Base-by-base conservation (phyloP, 2,329 filamentous ascomycete species). In the Alternaria angustiovoidea region DNA sequence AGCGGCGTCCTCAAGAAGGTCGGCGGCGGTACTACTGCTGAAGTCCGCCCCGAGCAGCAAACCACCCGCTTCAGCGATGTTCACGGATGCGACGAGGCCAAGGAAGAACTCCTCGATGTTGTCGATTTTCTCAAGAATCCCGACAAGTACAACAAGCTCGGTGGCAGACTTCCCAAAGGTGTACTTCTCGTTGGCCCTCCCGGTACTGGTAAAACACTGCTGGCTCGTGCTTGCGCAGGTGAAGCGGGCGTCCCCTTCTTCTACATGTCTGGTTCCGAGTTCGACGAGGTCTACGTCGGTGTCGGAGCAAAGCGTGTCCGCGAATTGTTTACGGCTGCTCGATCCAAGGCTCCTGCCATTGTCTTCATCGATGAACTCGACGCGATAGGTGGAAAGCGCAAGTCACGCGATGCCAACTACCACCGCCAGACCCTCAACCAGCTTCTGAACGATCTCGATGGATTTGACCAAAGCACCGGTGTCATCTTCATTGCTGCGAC, bases 191-290 rank as follows among this genome's bases (percentile, higher is more conserved):
- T 97, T 73, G 95, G 95, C 0, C 95, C 95, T 75, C 95, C 95
- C 53, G 95, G 95, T 82, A 99, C 95, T 62, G 95, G 95, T 81
- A 99, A 99, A 82, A 99, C 95, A 12, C 87, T 99, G 41, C 87
- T 99, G 62, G 95, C 95, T 64, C 90, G 95, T 73, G 96, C 95
- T 56, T 95, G 99, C 62, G 95, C 95, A 48, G 95, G 95, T 53
- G 95, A 99, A 82, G 94, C 95, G 54, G 95, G 94, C 57, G 95
- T 99, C 18, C 95, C 95, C 1, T 99, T 99, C 85, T 99, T 98
- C 85, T 99, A 97, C 86, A 98, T 99, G 94, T 99, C 95, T 74
- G 95, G 95, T 51, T 96, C 93, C 59, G 95, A 99, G 78, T 99
- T 99, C 75, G 95, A 99, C 74, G 95, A 99, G 80, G 91, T 99